These are phyloP conservation scores for Quercus phellos DNA, from an alignment of 331 rosid genomes.

Conservation along the genomic window DNA sequence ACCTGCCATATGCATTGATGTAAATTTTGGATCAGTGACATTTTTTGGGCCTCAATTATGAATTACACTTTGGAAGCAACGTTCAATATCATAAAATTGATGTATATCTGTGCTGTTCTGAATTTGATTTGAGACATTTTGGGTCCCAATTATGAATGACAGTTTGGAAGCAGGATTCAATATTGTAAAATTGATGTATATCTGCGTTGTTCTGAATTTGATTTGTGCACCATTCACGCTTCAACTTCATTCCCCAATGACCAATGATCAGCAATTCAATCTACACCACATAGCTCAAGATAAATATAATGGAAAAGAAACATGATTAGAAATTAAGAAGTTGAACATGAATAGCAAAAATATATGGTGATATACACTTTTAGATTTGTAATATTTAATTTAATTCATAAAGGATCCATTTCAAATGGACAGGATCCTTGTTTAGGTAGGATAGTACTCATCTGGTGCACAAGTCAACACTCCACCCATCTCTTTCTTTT, in stretches of 20 bases:
- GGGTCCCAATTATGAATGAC: not conserved
- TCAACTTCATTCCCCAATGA: conserved; percentile 15
- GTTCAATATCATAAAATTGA: not conserved
- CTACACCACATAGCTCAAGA: conserved; percentile 29
- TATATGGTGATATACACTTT: too few species aligned
- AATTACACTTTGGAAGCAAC: not conserved
- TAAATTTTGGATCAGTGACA: not conserved
- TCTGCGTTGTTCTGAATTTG: conserved; percentile 3
- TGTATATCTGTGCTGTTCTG: not conserved
- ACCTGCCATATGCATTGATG: not conserved
- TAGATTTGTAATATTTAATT: too few species aligned
- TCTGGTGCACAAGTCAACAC: not conserved
- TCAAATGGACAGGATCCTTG: too few species aligned
- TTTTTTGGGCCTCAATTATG: not conserved
- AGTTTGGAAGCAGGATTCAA: not conserved
- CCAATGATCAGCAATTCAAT: conserved; percentile 27
- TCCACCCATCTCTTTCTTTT: not conserved
- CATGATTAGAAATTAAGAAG: not conserved
- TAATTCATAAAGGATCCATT: too few species aligned
- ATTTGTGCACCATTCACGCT: conserved; percentile 23
- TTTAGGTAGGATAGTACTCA: not conserved
- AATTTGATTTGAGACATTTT: conserved; percentile 2
- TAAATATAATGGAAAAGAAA: not conserved
- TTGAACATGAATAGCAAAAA: not conserved
- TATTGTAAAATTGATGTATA: not conserved